Conservation (phyloP, 768 basidiomycete species). For the Mycena haematopus region DNA sequence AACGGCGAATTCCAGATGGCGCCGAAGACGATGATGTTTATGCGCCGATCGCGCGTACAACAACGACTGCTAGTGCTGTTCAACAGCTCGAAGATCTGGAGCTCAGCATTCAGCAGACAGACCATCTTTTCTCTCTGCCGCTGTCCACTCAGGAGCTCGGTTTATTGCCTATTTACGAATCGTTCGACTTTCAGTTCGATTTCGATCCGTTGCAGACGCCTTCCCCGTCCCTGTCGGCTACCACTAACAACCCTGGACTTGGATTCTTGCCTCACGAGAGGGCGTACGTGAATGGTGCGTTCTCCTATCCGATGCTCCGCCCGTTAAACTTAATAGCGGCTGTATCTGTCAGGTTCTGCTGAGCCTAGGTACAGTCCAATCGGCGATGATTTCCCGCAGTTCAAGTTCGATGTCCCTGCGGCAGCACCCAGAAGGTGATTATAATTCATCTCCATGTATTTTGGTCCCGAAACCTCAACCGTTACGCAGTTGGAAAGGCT, state of each 20-base stretch:
- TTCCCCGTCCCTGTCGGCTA: no score
- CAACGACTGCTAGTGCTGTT: neutral
- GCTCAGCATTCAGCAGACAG: constrained; percentile 1
- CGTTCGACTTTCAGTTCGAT: constrained; percentile 13
- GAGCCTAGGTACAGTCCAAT: no score
- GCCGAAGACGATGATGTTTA: neutral
- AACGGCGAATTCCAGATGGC: constrained; percentile 1
- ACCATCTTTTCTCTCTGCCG: constrained; percentile 21
- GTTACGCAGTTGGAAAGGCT: neutral
- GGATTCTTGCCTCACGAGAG: neutral
- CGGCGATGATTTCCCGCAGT: neutral
- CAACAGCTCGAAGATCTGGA: constrained; percentile 14
- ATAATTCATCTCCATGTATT: no score
- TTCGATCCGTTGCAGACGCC: neutral
- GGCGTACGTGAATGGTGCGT: neutral
- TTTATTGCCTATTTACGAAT: constrained; percentile 12
- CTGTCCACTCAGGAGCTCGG: constrained; percentile 21
- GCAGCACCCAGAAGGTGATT: no score
- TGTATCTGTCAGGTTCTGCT: no score
- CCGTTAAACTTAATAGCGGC: no score
- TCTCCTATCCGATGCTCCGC: neutral
- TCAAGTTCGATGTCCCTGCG: neutral
- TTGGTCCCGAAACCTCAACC: neutral
- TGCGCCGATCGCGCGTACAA: neutral
- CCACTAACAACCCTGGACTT: neutral